Conservation (phyloP, 148 eudicot species). For the Silene conica region DNA sequence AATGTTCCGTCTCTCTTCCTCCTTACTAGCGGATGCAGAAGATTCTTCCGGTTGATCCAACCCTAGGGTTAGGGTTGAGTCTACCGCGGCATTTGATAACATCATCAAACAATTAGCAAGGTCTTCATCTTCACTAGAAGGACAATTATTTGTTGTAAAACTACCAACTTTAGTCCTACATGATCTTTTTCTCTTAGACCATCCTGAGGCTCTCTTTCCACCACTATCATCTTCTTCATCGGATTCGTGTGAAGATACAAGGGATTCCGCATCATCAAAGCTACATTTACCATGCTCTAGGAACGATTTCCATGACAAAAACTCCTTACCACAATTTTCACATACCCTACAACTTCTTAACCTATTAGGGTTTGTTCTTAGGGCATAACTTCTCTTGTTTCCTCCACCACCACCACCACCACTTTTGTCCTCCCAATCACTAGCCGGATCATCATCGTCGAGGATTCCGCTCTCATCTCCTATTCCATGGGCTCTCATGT, state of each 20-base stretch:
- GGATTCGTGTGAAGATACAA: slow-evolving; percentile 45
- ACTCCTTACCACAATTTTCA: slow-evolving; percentile 77
- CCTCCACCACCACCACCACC: slow-evolving; percentile 31
- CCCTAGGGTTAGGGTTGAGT: background rate
- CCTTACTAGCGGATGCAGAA: slow-evolving; percentile 26
- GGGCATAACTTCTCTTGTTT: slow-evolving; percentile 56
- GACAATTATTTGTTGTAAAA: slow-evolving; percentile 23
- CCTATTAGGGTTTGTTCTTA: slow-evolving; percentile 85
- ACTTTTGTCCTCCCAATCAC: slow-evolving; percentile 68
- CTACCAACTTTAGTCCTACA: slow-evolving; percentile 48
- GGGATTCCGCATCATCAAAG: slow-evolving; percentile 62
- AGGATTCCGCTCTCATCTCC: slow-evolving; percentile 51
- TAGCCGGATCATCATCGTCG: slow-evolving; percentile 55
- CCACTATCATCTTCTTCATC: slow-evolving; percentile 35
- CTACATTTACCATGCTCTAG: slow-evolving; percentile 73
- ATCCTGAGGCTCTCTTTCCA: slow-evolving; percentile 31
- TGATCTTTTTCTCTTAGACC: slow-evolving; percentile 78
- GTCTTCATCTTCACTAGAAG: slow-evolving; percentile 52
- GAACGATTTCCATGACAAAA: slow-evolving; percentile 77
- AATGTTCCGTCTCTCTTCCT: slow-evolving; percentile 22
- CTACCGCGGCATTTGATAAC: slow-evolving; percentile 43
- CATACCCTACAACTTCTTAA: slow-evolving; percentile 52
- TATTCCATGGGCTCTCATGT: slow-evolving; percentile 93
- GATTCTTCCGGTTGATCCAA: slow-evolving; percentile 30
- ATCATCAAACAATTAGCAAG: slow-evolving; percentile 52